Evolutionary conservation across 345 rosid species (phyloP).

Genomic region (Populus deltoides): DNA sequence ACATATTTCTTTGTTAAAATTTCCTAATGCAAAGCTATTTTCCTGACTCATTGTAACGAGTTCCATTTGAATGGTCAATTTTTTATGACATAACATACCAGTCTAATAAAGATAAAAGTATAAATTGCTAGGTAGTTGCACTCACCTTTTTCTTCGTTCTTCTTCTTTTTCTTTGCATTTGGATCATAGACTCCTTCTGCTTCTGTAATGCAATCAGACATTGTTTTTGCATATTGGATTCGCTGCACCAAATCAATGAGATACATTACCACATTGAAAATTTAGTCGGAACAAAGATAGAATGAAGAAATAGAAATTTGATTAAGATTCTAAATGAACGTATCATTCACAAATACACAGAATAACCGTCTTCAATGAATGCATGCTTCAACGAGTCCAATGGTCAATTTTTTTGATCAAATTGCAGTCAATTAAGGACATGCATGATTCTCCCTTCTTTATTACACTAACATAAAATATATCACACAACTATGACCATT

Average conservation of each 20-base stretch:
- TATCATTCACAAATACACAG: too few relatives aligned
- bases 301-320: not conserved
- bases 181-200: slow-evolving; percentile 77
- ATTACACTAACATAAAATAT: not conserved
- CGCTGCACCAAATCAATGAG: slow-evolving; percentile 41
- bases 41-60: not conserved
- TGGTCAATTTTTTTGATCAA: too few relatives aligned
- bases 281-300: too few relatives aligned
- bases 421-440: not conserved
- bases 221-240: slow-evolving; percentile 84
- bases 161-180: slow-evolving; percentile 84
- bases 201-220: slow-evolving; percentile 83
- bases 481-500: not conserved
- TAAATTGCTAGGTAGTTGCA: not conserved
- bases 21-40: not conserved
- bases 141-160: slow-evolving; percentile 85
- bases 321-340: not conserved
- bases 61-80: not conserved
- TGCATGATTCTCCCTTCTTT: not conserved
- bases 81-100: not conserved
- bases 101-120: not conserved
- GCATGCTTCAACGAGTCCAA: too few relatives aligned
- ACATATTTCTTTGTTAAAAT: not conserved
- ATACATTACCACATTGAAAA: not conserved
- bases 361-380: too few relatives aligned